Percentiles rank a stretch among this genome's conserved stretches.
These are phyloP conservation scores for Metschnikowia kofuensis DNA, from an alignment of 805 yeast genomes.

Conservation along the genomic window DNA sequence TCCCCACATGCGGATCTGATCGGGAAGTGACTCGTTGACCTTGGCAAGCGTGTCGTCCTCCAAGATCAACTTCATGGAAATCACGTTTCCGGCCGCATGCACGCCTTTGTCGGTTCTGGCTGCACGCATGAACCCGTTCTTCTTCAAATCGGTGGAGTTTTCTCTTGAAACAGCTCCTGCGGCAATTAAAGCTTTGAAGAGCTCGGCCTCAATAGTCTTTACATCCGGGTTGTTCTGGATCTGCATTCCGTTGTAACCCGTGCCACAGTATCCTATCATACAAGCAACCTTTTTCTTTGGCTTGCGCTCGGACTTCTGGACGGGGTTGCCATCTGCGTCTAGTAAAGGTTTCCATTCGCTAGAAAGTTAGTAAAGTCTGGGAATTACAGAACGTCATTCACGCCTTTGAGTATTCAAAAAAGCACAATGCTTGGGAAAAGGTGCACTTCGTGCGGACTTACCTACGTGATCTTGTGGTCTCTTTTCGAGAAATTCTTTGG, in stretches of 20 bases:
- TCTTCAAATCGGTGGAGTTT: constrained; percentile 84
- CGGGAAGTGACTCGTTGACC: constrained; percentile 76
- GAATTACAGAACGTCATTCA: not conserved
- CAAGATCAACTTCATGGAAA: constrained; percentile 77
- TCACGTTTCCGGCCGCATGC: constrained; percentile 94
- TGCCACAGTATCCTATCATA: constrained; percentile 91
- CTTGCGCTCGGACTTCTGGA: constrained; percentile 55
- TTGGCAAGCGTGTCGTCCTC: constrained; percentile 73
- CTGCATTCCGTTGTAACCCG: constrained; percentile 97
- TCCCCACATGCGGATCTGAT: constrained; percentile 90
- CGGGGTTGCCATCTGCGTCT: constrained; percentile 63
- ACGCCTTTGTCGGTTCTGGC: constrained; percentile 95
- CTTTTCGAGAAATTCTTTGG: constrained; percentile 18
- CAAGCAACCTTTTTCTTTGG: constrained; percentile 91
- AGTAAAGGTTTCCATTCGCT: constrained; percentile 41
- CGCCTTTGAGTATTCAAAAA: no score
- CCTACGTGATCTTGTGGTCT: constrained; percentile 51
- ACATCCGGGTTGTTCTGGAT: constrained; percentile 72
- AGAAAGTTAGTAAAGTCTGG: constrained; percentile 4
- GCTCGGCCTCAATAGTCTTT: constrained; percentile 85
- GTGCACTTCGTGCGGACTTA: constrained; percentile 36
- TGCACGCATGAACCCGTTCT: constrained; percentile 82
- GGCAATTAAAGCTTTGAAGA: constrained; percentile 75
- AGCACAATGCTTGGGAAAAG: not conserved
- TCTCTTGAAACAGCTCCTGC: constrained; percentile 89